Conservation (phyloP, 1,284 basidiomycete species). For the Irpex sp. region DNA sequence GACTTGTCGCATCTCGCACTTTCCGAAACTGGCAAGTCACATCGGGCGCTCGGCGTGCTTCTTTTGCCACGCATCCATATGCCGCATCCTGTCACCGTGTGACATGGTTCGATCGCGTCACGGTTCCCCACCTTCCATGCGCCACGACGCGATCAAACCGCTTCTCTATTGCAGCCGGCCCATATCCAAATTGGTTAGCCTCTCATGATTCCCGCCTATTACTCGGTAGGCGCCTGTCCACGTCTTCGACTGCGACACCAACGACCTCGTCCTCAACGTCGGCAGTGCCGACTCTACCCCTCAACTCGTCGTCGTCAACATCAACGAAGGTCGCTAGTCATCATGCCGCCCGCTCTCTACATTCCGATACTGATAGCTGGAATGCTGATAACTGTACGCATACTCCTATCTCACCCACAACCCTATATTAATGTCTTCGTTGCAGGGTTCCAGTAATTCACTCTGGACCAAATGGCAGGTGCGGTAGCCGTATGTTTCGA, state of each 20-base stretch:
- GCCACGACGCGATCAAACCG: slow-evolving; percentile 7
- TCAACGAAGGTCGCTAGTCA: slow-evolving; percentile 6
- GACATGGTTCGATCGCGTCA: slow-evolving; percentile 2
- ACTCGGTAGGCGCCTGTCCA: slow-evolving; percentile 2
- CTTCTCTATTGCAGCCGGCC: slow-evolving; percentile 7
- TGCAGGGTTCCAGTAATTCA: slow-evolving; percentile 73
- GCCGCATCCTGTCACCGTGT: neutral
- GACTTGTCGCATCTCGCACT: neutral
- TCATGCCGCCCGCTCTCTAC: slow-evolving; percentile 35
- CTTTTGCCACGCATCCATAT: slow-evolving; percentile 1
- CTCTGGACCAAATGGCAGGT: slow-evolving; percentile 82
- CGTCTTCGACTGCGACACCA: slow-evolving; percentile 1
- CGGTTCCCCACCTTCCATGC: slow-evolving; percentile 6
- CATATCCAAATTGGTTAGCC: neutral
- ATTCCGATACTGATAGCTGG: slow-evolving; percentile 60
- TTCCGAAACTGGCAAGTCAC: neutral
- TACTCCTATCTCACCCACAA: neutral
- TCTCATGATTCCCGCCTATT: neutral
- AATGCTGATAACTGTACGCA: slow-evolving; percentile 74
- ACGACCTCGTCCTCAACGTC: slow-evolving; percentile 24
- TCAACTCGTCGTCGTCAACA: slow-evolving; percentile 1
- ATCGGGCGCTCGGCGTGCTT: slow-evolving; percentile 1
- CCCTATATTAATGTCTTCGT: slow-evolving; percentile 13
- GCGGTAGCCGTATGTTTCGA: slow-evolving; percentile 17
- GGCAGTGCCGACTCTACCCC: slow-evolving; percentile 32